Evolutionary conservation across 176 grass and related monocot genomes (phyloP).

Genomic region (Poa annua): DNA sequence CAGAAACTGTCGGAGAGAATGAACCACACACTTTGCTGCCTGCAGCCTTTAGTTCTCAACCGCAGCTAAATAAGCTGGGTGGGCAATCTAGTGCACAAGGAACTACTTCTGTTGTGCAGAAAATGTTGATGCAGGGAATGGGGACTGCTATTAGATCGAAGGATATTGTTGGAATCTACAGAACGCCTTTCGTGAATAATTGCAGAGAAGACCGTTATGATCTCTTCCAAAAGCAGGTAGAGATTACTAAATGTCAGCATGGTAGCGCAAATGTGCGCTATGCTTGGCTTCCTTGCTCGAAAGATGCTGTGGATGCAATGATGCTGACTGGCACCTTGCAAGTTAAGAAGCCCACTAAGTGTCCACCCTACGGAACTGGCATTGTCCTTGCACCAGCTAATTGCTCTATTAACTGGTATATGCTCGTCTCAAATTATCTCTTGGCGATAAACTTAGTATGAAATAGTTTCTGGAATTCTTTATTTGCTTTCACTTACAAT

Average conservation of each 20-base stretch:
- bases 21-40: conserved; percentile 54
- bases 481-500: conserved; percentile 22
- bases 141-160: conserved; percentile 58
- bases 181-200: conserved; percentile 70
- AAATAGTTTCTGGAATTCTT: conserved; percentile 13
- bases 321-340: conserved; percentile 58
- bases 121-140: conserved; percentile 76
- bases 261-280: conserved; percentile 93
- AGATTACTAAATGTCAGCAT: conserved; percentile 49
- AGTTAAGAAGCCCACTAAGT: conserved; percentile 55
- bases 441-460: conserved; percentile 6
- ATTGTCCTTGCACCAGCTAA: conserved; percentile 72
- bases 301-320: conserved; percentile 69
- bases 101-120: conserved; percentile 65
- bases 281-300: conserved; percentile 90
- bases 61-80: conserved; percentile 34
- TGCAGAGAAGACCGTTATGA: conserved; percentile 54
- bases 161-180: conserved; percentile 68
- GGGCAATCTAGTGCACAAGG: conserved; percentile 41
- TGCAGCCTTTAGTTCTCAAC: conserved; percentile 31
- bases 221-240: conserved; percentile 68
- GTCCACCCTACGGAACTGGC: conserved; percentile 67
- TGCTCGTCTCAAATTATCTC: conserved; percentile 11
- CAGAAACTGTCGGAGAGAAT: conserved; percentile 73
- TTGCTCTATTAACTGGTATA: conserved; percentile 82